phyloP scores from a whole-genome alignment of 164 flowering plant species.

The Umbilicus rupestris region DNA sequence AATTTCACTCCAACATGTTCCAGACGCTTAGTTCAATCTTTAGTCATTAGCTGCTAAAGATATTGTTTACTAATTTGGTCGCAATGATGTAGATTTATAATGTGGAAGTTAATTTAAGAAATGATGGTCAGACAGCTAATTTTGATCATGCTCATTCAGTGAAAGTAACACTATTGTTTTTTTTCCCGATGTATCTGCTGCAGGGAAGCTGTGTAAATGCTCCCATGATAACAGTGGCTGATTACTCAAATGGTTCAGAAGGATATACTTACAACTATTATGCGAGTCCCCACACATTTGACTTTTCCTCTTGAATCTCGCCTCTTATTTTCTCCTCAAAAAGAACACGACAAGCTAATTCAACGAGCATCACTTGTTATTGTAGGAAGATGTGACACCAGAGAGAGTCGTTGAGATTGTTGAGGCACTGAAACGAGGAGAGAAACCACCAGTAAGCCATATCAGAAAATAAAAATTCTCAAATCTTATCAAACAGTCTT shows the following conservation, averaged over 20 bases:
- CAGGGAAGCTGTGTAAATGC: conserved; percentile 99
- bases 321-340: not conserved
- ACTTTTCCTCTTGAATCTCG: not conserved
- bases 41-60: not conserved
- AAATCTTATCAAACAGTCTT: not conserved
- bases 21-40: not conserved
- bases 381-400: conserved; percentile 95
- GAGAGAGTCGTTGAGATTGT: conserved; percentile 85
- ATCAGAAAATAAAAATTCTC: not conserved
- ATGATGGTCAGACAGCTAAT: not conserved
- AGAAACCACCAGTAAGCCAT: conserved; percentile 74
- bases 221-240: conserved; percentile 98
- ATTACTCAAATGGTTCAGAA: conserved; percentile 95
- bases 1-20: not conserved
- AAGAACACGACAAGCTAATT: conserved; percentile 5
- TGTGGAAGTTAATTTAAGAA: not conserved
- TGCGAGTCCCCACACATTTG: conserved; percentile 32
- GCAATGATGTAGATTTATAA: not conserved
- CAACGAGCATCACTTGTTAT: conserved; percentile 9
- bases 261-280: conserved; percentile 92
- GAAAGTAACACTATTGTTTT: not conserved
- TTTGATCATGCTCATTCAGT: not conserved
- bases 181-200: not conserved
- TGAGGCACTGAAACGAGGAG: conserved; percentile 78
- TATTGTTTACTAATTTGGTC: not conserved